These are phyloP conservation scores for Podospora bellae-mahoneyi DNA, from an alignment of 495 filamentous ascomycete genomes.

Conservation along the genomic window DNA sequence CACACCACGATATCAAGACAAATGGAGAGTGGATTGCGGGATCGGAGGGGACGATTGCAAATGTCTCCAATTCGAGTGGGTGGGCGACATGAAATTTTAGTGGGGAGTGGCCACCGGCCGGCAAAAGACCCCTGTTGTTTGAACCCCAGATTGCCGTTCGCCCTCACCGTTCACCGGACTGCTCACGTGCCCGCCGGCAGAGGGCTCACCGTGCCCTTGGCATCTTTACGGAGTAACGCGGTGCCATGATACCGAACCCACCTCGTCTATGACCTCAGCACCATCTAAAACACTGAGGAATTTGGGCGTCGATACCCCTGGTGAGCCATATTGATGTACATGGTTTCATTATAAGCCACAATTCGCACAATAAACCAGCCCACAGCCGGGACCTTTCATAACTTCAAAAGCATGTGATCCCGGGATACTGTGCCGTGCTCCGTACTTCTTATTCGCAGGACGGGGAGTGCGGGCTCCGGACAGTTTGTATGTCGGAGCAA, in stretches of 20 bases:
- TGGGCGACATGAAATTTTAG: slow-evolving; percentile 14
- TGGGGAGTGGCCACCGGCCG: slow-evolving; percentile 2
- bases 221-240: not conserved
- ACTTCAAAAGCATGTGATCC: not conserved
- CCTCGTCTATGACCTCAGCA: not conserved
- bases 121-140: not conserved
- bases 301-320: not conserved
- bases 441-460: not conserved
- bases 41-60: slow-evolving; percentile 17
- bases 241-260: not conserved
- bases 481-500: not conserved
- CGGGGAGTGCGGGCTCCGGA: not conserved
- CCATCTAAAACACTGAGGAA: not conserved
- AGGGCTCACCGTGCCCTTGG: not conserved
- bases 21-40: not conserved
- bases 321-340: not conserved
- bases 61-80: slow-evolving; percentile 14
- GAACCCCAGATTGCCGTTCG: not conserved
- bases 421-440: not conserved
- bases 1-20: not conserved
- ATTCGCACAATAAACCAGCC: not conserved
- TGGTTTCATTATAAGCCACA: not conserved
- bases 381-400: not conserved
- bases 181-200: not conserved
- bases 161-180: not conserved